These are phyloP conservation scores for Peniophora sp. DNA, from an alignment of 1,284 basidiomycete genomes.

Conservation along the genomic window DNA sequence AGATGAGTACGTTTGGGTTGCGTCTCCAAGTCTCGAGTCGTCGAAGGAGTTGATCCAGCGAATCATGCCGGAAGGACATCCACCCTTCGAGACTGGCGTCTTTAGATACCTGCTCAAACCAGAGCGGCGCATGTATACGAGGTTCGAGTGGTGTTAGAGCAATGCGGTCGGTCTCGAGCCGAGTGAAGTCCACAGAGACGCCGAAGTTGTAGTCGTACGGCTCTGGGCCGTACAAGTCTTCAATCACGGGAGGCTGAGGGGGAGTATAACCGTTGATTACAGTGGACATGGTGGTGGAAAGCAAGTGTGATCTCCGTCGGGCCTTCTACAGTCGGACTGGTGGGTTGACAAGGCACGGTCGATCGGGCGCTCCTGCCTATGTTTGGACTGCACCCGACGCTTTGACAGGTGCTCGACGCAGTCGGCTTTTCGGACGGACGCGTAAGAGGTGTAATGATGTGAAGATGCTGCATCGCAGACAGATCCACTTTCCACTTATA, in stretches of 20 bases:
- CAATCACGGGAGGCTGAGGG: background rate
- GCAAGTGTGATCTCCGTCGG: too few relatives aligned
- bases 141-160: slow-evolving; percentile 31
- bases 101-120: slow-evolving; percentile 13
- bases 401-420: too few relatives aligned
- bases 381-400: too few relatives aligned
- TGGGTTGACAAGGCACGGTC: too few relatives aligned
- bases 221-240: slow-evolving; percentile 7
- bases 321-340: too few relatives aligned
- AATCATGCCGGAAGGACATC: slow-evolving; percentile 9
- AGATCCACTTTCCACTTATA: too few relatives aligned
- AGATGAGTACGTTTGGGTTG: background rate
- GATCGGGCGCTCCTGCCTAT: too few relatives aligned
- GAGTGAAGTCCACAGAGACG: slow-evolving; percentile 20
- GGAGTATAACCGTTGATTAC: slow-evolving; percentile 5
- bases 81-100: slow-evolving; percentile 12
- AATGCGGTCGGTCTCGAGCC: slow-evolving; percentile 28
- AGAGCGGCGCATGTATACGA: slow-evolving; percentile 21
- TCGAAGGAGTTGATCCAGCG: slow-evolving; percentile 8
- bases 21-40: slow-evolving; percentile 8
- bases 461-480: too few relatives aligned
- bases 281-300: background rate
- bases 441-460: too few relatives aligned
- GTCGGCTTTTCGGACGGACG: too few relatives aligned
- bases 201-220: slow-evolving; percentile 24